A percentile compares a stretch with the other conserved stretches of the same genome.
These are phyloP conservation scores for Taiwanofungus camphoratus DNA, from an alignment of 1,284 basidiomycete species.

Conservation along the genomic window DNA sequence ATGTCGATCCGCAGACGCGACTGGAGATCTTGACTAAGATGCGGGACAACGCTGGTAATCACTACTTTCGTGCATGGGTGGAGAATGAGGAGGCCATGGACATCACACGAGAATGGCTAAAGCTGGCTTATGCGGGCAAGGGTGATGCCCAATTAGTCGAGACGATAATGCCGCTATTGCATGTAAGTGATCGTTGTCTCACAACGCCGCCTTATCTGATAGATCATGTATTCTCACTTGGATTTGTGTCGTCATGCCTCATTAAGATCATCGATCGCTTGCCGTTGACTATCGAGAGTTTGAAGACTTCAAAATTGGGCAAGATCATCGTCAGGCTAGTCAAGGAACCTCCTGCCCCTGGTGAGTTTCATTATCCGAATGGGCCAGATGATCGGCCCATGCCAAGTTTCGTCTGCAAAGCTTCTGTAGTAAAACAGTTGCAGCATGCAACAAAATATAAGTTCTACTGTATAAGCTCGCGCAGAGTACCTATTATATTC, in stretches of 20 bases:
- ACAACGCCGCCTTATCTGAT: not conserved
- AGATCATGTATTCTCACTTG: constrained; percentile 2
- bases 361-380: constrained; percentile 41
- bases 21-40: constrained; percentile 71
- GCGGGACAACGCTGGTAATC: constrained; percentile 74
- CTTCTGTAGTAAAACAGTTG: constrained; percentile 1
- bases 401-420: constrained; percentile 3
- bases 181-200: constrained; percentile 46
- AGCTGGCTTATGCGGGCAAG: constrained; percentile 52
- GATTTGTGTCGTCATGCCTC: not conserved
- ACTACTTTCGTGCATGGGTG: constrained; percentile 79
- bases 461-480: not conserved
- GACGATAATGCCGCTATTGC: constrained; percentile 76
- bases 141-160: constrained; percentile 53
- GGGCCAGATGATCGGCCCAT: not conserved
- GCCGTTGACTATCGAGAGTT: constrained; percentile 61
- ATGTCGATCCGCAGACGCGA: constrained; percentile 56
- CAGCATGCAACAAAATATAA: constrained; percentile 5
- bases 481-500: not conserved
- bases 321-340: constrained; percentile 69
- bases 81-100: constrained; percentile 69
- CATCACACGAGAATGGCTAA: constrained; percentile 73
- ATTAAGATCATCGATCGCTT: constrained; percentile 73
- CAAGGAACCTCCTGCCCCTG: constrained; percentile 61
- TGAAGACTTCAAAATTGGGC: constrained; percentile 68